Conservation (phyloP, 2,329 filamentous ascomycete genomes). For the Fusarium sp. region DNA sequence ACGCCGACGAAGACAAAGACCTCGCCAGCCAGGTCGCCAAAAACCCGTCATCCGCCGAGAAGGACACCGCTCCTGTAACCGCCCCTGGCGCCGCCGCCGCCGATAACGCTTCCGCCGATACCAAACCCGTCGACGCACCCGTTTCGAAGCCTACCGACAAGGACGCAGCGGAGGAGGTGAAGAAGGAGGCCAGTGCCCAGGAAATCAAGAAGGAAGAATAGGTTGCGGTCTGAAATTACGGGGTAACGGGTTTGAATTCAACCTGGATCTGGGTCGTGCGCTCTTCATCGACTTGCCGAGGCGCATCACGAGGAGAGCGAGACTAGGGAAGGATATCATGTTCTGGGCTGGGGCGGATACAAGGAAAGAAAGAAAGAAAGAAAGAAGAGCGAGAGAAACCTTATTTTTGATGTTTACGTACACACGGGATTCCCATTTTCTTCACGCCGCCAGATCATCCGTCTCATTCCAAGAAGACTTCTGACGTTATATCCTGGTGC, state of each 20-base stretch:
- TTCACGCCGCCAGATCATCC: conserved; percentile 19
- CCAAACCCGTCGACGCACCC: conserved; percentile 38
- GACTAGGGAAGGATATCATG: conserved; percentile 16
- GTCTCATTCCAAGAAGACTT: conserved; percentile 7
- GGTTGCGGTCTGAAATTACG: conserved; percentile 41
- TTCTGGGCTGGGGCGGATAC: conserved; percentile 14
- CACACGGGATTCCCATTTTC: conserved; percentile 36
- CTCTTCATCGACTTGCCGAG: conserved; percentile 23
- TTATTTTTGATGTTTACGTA: conserved; percentile 41
- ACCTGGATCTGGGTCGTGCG: conserved; percentile 28
- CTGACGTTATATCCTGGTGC: too few species aligned
- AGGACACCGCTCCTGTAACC: conserved; percentile 35
- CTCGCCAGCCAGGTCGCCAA: conserved; percentile 84
- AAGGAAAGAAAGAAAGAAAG: conserved; percentile 21
- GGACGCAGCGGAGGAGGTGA: conserved; percentile 34
- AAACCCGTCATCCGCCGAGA: conserved; percentile 45
- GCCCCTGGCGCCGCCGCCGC: conserved; percentile 27
- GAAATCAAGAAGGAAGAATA: conserved; percentile 52
- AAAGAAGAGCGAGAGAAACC: conserved; percentile 40
- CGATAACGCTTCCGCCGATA: conserved; percentile 36
- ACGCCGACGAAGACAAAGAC: conserved; percentile 85
- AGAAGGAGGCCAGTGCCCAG: conserved; percentile 40
- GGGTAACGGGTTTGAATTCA: conserved; percentile 30
- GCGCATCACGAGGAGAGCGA: conserved; percentile 25
- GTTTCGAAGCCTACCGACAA: conserved; percentile 36